A percentile compares a stretch with the other conserved stretches of the same genome.
phyloP scores from a whole-genome alignment of 2,329 filamentous ascomycete genomes.

The Aphanocladium album region DNA sequence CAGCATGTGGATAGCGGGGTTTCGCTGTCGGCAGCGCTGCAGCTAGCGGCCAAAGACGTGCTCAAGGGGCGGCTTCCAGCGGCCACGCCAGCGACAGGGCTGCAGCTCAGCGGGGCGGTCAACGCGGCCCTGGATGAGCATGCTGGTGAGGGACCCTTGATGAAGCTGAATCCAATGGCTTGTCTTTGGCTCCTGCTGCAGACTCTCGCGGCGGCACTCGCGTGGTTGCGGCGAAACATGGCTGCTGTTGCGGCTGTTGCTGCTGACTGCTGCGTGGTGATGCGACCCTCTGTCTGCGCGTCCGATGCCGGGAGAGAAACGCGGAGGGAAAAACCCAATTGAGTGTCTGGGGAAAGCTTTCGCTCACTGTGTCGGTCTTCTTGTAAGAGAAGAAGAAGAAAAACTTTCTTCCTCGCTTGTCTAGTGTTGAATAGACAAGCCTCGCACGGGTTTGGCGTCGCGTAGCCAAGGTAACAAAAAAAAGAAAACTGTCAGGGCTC shows the following conservation, averaged over 20 bases:
- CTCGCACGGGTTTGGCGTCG: not conserved
- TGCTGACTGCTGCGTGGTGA: not conserved
- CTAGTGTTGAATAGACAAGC: slow-evolving; percentile 9
- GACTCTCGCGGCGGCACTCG: slow-evolving; percentile 4
- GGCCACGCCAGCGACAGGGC: not conserved
- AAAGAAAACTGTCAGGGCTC: not conserved
- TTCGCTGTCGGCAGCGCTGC: not conserved
- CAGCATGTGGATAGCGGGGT: slow-evolving; percentile 4
- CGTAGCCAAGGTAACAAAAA: not conserved
- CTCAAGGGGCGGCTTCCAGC: not conserved
- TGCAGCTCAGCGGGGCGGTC: not conserved
- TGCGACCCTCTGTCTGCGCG: too few relatives aligned
- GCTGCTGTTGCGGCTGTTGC: not conserved
- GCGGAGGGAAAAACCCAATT: not conserved
- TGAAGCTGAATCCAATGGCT: not conserved
- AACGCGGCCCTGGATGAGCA: too few relatives aligned
- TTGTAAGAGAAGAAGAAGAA: not conserved
- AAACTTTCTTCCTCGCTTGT: not conserved
- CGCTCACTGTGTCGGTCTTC: not conserved
- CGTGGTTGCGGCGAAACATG: slow-evolving; percentile 10
- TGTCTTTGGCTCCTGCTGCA: not conserved
- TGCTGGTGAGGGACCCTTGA: not conserved
- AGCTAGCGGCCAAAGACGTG: not conserved
- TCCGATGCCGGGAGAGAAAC: not conserved
- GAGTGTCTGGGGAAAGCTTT: not conserved